phyloP scores from a whole-genome alignment of 2,329 filamentous ascomycete species.

The Xylaria sp. region DNA sequence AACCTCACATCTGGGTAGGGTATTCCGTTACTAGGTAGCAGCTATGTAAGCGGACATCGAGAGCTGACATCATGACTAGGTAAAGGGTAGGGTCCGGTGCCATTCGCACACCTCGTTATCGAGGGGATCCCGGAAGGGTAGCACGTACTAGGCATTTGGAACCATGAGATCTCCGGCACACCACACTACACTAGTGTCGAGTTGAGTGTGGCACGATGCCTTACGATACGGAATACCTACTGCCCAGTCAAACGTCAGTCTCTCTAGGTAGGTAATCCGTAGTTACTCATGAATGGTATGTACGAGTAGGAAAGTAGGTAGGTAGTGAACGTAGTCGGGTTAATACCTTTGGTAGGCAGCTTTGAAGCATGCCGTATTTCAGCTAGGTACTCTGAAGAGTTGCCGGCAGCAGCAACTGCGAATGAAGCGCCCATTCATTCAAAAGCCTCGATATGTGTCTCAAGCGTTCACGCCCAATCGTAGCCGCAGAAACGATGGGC shows the following conservation, averaged over 20 bases:
- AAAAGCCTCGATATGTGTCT: conserved; percentile 4
- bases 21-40: too few relatives aligned
- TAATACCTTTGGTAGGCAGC: neutral
- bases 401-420: neutral
- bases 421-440: conserved; percentile 7
- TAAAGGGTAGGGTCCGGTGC: neutral
- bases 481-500: conserved; percentile 1
- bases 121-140: neutral
- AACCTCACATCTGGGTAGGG: too few relatives aligned
- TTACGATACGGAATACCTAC: neutral
- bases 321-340: too few relatives aligned
- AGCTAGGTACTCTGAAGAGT: neutral
- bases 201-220: neutral
- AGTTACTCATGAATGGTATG: too few relatives aligned
- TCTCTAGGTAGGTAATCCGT: too few relatives aligned
- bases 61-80: neutral
- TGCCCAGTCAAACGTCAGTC: too few relatives aligned
- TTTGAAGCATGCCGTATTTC: neutral
- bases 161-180: neutral
- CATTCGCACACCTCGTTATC: neutral
- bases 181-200: neutral
- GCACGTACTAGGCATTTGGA: neutral
- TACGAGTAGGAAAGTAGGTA: too few relatives aligned
- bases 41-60: neutral
- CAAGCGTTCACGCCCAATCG: conserved; percentile 4